phyloP scores from a whole-genome alignment of 495 filamentous ascomycete genomes.

The Aspergillus hancockii region DNA sequence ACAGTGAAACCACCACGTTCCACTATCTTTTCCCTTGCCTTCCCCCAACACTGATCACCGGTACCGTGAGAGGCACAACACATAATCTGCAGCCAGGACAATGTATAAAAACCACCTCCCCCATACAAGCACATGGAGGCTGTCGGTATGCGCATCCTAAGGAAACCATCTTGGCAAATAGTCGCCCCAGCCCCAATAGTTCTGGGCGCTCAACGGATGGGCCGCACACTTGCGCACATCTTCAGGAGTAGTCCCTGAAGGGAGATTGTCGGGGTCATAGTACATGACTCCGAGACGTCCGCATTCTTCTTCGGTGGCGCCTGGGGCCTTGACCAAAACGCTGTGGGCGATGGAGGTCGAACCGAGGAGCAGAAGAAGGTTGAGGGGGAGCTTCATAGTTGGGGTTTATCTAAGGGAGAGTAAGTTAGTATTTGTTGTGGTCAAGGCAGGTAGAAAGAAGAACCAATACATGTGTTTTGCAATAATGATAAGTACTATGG shows the following conservation, averaged over 20 bases:
- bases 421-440: no score
- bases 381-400: background rate
- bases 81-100: no score
- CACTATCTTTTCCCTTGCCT: no score
- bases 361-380: background rate
- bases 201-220: background rate
- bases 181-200: background rate
- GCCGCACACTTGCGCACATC: background rate
- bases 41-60: no score
- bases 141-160: background rate
- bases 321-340: background rate
- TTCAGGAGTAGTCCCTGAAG: no score
- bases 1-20: no score
- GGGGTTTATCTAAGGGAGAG: no score
- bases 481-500: no score
- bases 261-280: background rate
- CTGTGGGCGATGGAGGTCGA: background rate
- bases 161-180: background rate
- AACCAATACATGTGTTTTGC: no score
- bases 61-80: no score
- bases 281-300: background rate
- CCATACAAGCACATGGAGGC: no score
- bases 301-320: background rate
- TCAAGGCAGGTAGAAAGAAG: no score
- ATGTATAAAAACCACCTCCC: background rate